phyloP scores from a whole-genome alignment of 306 rosid species.

The Quercus alba region DNA sequence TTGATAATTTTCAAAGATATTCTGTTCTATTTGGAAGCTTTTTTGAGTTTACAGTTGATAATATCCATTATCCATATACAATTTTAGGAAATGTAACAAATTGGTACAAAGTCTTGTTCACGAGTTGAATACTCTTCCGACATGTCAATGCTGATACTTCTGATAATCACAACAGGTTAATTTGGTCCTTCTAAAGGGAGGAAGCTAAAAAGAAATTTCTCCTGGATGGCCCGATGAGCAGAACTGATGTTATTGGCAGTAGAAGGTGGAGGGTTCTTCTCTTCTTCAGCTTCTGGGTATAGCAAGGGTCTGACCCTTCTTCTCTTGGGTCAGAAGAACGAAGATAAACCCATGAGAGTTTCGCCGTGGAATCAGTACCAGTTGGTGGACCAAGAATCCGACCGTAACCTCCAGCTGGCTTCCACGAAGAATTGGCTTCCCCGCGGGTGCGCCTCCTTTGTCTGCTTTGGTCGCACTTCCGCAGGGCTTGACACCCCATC shows the following conservation, averaged over 20 bases:
- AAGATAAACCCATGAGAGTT: slow-evolving; percentile 98
- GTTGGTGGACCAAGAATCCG: slow-evolving; percentile 91
- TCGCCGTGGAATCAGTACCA: slow-evolving; percentile 98
- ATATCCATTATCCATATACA: not conserved
- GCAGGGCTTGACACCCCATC: slow-evolving; percentile 76
- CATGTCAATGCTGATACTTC: not conserved
- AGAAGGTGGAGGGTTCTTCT: slow-evolving; percentile 98
- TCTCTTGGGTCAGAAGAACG: slow-evolving; percentile 83
- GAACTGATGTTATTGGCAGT: slow-evolving; percentile 97
- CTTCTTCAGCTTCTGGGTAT: slow-evolving; percentile 97
- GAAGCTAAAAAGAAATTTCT: slow-evolving; percentile 26
- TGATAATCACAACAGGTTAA: slow-evolving; percentile 22
- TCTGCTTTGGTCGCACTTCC: slow-evolving; percentile 94
- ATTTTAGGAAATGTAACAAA: not conserved
- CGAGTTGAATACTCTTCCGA: not conserved
- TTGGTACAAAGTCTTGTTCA: not conserved
- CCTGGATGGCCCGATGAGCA: slow-evolving; percentile 78
- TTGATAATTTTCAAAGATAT: not conserved
- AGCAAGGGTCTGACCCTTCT: slow-evolving; percentile 96
- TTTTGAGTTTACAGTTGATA: not conserved
- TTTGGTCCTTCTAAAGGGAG: slow-evolving; percentile 50
- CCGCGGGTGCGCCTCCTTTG: slow-evolving; percentile 90
- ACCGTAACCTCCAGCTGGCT: slow-evolving; percentile 97
- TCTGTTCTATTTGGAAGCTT: not conserved
- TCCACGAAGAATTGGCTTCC: slow-evolving; percentile 69